A percentile compares a stretch with the other conserved stretches of the same genome.
Evolutionary conservation across 768 basidiomycete species (phyloP).

Genomic region (Boletus sp.): DNA sequence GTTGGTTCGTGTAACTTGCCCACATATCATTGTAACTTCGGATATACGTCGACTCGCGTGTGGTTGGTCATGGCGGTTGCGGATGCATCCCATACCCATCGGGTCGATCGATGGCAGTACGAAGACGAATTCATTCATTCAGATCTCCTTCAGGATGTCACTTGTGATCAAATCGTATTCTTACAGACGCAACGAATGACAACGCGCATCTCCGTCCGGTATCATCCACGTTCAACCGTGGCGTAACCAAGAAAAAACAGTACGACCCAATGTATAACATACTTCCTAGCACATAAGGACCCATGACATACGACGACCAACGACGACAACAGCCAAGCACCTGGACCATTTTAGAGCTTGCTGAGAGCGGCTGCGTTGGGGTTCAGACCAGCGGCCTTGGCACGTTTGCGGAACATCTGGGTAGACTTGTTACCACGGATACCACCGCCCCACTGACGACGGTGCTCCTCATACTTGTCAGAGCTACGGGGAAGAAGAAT

Average conservation of each 20-base stretch:
- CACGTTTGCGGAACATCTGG: slow-evolving; percentile 90
- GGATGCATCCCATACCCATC: no score
- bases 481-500: slow-evolving; percentile 43
- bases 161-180: not conserved
- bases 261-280: slow-evolving; percentile 15
- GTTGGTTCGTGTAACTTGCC: no score
- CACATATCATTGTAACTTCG: no score
- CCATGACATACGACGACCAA: slow-evolving; percentile 12
- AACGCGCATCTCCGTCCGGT: not conserved
- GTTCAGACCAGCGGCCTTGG: slow-evolving; percentile 81
- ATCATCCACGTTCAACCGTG: slow-evolving; percentile 1
- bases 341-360: slow-evolving; percentile 53
- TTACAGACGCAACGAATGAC: not conserved
- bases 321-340: not conserved
- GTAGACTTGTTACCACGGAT: slow-evolving; percentile 92
- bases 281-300: slow-evolving; percentile 18
- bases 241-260: slow-evolving; percentile 2
- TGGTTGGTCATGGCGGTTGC: no score
- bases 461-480: slow-evolving; percentile 91
- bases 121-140: no score
- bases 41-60: no score
- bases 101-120: no score
- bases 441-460: slow-evolving; percentile 95
- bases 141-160: no score
- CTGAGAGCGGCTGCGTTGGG: slow-evolving; percentile 50